phyloP scores from a whole-genome alignment of 257 asterid species.

The Nyctanthes arbortristis region DNA sequence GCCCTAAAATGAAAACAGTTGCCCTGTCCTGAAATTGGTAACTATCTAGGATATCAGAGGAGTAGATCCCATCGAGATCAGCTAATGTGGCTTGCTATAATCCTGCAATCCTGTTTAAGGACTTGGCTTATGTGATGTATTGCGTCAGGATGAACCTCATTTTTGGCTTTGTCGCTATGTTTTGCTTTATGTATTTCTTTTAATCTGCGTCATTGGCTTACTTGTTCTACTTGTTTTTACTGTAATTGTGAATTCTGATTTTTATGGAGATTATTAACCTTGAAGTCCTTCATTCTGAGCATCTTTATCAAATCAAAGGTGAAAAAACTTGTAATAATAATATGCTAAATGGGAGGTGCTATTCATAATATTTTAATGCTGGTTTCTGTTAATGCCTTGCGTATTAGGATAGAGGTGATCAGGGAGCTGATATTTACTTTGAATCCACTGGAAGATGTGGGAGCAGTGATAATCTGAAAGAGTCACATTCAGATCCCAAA shows the following conservation, averaged over 20 bases:
- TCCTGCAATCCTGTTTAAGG: not conserved
- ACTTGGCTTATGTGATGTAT: not conserved
- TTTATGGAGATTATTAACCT: constrained; percentile 8
- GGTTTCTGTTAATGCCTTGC: constrained; percentile 31
- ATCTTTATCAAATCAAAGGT: constrained; percentile 17
- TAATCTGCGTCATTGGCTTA: not conserved
- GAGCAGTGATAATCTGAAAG: constrained; percentile 20
- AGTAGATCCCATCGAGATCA: not conserved
- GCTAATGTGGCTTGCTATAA: not conserved
- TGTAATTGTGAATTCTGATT: not conserved
- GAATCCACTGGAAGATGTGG: constrained; percentile 29
- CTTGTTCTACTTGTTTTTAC: constrained; percentile 3
- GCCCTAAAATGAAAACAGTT: constrained; percentile 8
- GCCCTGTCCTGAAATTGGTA: not conserved
- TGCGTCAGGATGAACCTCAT: not conserved
- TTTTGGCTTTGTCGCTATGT: not conserved
- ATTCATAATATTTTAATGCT: constrained; percentile 21
- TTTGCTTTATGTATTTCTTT: not conserved
- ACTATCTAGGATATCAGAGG: not conserved
- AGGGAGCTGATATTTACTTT: constrained; percentile 43
- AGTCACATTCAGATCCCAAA: constrained; percentile 36
- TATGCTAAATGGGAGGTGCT: constrained; percentile 2
- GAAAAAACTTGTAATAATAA: not conserved
- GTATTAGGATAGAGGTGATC: constrained; percentile 55
- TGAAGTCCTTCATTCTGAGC: constrained; percentile 10